Evolutionary conservation across 2,329 filamentous ascomycete genomes (phyloP).

Genomic region (Epichloe gansuensis): DNA sequence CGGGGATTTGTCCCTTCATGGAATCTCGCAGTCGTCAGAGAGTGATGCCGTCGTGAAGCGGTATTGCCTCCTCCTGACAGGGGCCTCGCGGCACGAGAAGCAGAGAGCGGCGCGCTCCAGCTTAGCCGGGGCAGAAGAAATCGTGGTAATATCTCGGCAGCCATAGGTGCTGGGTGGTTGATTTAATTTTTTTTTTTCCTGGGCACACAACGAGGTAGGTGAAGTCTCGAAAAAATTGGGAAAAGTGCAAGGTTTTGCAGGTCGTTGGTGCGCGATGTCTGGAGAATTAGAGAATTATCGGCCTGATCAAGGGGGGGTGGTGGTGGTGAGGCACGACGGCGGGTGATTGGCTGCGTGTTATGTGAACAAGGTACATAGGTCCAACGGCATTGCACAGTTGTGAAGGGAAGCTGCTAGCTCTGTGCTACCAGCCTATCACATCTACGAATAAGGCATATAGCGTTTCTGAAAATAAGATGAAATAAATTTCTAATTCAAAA

Average conservation of each 20-base stretch:
- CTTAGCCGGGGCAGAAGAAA: slow-evolving; percentile 44
- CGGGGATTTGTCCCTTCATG: slow-evolving; percentile 1
- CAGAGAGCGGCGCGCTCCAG: slow-evolving; percentile 27
- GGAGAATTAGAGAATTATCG: not conserved
- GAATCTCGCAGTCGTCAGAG: not conserved
- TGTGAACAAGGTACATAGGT: not conserved
- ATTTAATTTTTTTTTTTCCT: too few species aligned
- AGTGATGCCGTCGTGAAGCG: slow-evolving; percentile 1
- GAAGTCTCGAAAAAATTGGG: not conserved
- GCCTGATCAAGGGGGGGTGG: slow-evolving; percentile 4
- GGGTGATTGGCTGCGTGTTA: slow-evolving; percentile 4
- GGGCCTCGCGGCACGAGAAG: slow-evolving; percentile 12
- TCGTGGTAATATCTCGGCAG: slow-evolving; percentile 32
- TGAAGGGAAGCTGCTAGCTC: not conserved
- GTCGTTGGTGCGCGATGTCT: not conserved
- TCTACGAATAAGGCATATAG: too few species aligned
- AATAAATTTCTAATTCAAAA: too few species aligned
- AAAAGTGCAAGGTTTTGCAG: slow-evolving; percentile 13
- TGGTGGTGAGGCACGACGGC: slow-evolving; percentile 4
- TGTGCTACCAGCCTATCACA: too few species aligned
- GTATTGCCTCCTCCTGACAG: slow-evolving; percentile 8
- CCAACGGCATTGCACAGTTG: not conserved
- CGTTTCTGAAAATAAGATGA: too few species aligned
- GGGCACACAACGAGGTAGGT: not conserved
- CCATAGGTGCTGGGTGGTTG: slow-evolving; percentile 11